Evolutionary conservation across 1,139 yeast genomes (phyloP).

Genomic region (Debaryomycetaceae sp.): DNA sequence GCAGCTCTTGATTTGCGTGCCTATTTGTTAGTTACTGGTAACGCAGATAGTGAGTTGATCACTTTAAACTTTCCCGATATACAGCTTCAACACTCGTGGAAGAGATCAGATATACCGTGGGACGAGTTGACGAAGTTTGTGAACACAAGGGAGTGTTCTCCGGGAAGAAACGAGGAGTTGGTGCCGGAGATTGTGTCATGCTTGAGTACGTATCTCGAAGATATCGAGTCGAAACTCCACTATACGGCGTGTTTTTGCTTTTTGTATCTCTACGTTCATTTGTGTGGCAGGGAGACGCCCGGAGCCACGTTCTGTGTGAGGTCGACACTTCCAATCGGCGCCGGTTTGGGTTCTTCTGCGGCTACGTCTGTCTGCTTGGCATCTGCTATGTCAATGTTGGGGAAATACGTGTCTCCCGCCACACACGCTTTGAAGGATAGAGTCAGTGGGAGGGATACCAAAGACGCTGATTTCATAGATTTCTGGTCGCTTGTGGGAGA

Average conservation of each 20-base stretch:
- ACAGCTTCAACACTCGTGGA: conserved; percentile 61
- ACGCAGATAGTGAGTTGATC: conserved; percentile 36
- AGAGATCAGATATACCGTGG: conserved; percentile 60
- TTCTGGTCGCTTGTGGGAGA: conserved; percentile 92
- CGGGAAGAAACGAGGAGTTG: conserved; percentile 51
- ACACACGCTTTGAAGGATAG: conserved; percentile 22
- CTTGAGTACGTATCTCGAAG: conserved; percentile 41
- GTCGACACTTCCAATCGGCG: conserved; percentile 91
- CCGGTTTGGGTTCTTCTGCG: conserved; percentile 96
- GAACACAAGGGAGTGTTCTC: conserved; percentile 23
- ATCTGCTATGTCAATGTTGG: conserved; percentile 64
- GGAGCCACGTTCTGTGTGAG: conserved; percentile 65
- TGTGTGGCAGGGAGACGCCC: conserved; percentile 46
- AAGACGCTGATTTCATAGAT: conserved; percentile 63
- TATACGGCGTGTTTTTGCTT: conserved; percentile 85
- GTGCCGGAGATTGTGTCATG: conserved; percentile 56
- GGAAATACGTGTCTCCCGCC: conserved; percentile 48
- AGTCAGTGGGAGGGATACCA: conserved; percentile 30
- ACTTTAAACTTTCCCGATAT: conserved; percentile 84
- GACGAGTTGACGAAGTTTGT: conserved; percentile 27
- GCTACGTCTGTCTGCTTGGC: conserved; percentile 84
- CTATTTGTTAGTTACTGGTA: conserved; percentile 59
- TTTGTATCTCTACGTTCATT: conserved; percentile 64
- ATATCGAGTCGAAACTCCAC: conserved; percentile 55
- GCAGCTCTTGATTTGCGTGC: conserved; percentile 84